These are phyloP conservation scores for Trichoderma harzianum DNA, from an alignment of 2,329 filamentous ascomycete species.

Conservation along the genomic window DNA sequence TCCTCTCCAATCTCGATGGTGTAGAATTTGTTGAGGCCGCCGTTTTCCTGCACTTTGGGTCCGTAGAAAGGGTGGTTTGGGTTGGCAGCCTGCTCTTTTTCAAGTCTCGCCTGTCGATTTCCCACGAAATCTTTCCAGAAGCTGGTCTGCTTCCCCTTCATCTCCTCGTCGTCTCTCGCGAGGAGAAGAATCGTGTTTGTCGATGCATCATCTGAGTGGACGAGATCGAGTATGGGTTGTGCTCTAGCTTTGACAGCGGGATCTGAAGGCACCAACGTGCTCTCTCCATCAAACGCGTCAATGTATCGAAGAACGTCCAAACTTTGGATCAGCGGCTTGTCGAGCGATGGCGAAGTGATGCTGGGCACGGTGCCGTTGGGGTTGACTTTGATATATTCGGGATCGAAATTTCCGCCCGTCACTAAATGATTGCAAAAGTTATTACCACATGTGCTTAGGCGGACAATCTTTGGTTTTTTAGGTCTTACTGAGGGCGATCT, in stretches of 20 bases:
- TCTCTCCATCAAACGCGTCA: neutral
- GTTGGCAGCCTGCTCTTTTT: conserved; percentile 15
- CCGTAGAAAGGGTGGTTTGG: conserved; percentile 23
- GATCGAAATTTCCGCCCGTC: conserved; percentile 21
- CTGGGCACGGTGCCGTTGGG: conserved; percentile 22
- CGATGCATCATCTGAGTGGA: conserved; percentile 18
- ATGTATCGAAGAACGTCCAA: conserved; percentile 21
- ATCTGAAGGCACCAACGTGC: conserved; percentile 14
- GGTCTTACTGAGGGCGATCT: conserved; percentile 18
- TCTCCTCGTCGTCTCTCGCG: conserved; percentile 14
- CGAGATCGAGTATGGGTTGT: conserved; percentile 20
- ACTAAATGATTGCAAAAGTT: neutral
- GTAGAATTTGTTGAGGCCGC: conserved; percentile 15
- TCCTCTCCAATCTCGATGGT: neutral
- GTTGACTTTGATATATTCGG: conserved; percentile 23
- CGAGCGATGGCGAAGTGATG: conserved; percentile 18
- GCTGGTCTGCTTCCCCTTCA: neutral
- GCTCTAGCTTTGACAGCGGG: neutral
- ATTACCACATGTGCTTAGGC: neutral
- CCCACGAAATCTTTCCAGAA: conserved; percentile 15
- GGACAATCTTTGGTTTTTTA: neutral
- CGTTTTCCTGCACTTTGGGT: conserved; percentile 21
- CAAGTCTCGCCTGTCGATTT: conserved; percentile 19
- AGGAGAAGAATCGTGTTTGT: conserved; percentile 22
- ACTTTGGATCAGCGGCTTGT: conserved; percentile 19